Evolutionary conservation across 1,284 basidiomycete species (phyloP), one percentile per base, ranked within the genome.

Genomic region (Vanrija sp.): DNA sequence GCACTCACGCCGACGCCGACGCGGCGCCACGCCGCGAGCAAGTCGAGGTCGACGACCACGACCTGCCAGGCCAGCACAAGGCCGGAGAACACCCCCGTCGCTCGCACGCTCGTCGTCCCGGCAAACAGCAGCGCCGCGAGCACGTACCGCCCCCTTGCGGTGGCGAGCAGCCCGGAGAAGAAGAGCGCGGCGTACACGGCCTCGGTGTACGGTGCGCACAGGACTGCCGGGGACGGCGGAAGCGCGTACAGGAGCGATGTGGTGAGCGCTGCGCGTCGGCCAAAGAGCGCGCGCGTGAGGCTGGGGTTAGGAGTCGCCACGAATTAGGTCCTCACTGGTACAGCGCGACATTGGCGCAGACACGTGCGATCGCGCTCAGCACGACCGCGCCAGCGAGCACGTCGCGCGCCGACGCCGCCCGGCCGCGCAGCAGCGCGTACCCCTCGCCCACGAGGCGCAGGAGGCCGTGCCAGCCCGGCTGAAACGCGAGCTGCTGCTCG

Each of bases 401-500:
- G 53, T 68, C 63, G 15, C 43, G 31, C 1, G 36, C 35, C 42
- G 20, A 23, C 18, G 25, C 41, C 23, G 10, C 19, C 24, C 31
- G 8, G 7, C 25, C 24, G 3, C 41, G 20, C 20, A 24, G 7
- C 6, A 2, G 6, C 3, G 19, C 31, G 9, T 37, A 41, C 0
- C 3, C 31, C 41, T 60, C 41, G 3, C 72, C 75, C 12, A 69
- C 62, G 24, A 64, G 4, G 5, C 81, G 78, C 71, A 91, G 81
- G 39, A 87, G 49, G 6, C 77, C 63, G 4, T 87, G 82, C 45
- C 82, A 75, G 1, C 84, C 89, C 2, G 89, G 88, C 59, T 92
- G 83, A 69, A 93, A 98, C 0, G 95, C 95, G 78, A 89, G 87
- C 64, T 89, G 81, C 66, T 96, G 82, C 71, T 98, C 95, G 71